Evolutionary conservation across 495 filamentous ascomycete species (phyloP).

Genomic region (Aspergillus steynii): DNA sequence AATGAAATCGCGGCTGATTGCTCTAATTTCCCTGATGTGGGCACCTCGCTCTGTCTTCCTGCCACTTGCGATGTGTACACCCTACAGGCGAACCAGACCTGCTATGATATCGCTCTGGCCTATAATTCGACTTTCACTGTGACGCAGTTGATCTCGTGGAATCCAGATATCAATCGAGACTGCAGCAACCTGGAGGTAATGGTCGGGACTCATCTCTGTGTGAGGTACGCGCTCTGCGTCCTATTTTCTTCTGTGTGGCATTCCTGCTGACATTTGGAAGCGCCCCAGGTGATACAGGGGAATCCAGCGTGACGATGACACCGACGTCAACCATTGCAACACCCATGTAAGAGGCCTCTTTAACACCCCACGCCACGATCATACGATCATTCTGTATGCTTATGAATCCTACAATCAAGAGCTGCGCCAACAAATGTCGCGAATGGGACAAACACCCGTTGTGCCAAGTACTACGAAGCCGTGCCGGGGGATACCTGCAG

Average conservation of each 20-base stretch:
- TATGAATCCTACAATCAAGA: neutral
- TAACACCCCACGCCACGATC: too few species aligned
- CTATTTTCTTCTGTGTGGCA: too few species aligned
- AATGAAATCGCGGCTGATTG: conserved; percentile 21
- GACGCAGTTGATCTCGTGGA: conserved; percentile 16
- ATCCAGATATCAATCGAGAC: conserved; percentile 24
- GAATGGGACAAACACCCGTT: conserved; percentile 11
- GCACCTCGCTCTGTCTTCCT: conserved; percentile 16
- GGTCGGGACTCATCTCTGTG: conserved; percentile 11
- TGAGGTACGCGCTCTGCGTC: conserved; percentile 8
- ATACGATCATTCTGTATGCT: too few species aligned
- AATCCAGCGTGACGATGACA: neutral
- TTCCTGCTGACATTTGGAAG: neutral
- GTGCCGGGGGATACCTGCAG: conserved; percentile 18
- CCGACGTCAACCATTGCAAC: neutral
- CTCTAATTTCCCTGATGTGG: conserved; percentile 11
- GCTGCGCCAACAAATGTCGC: conserved; percentile 3
- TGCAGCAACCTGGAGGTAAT: conserved; percentile 16
- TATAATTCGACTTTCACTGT: conserved; percentile 12
- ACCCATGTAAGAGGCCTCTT: neutral
- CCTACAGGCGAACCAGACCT: conserved; percentile 26
- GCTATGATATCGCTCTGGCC: conserved; percentile 18
- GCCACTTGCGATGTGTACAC: conserved; percentile 12
- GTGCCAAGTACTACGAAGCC: conserved; percentile 22
- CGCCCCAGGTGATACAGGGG: neutral